Percentiles rank a stretch among this genome's conserved stretches.
Evolutionary conservation across 148 eudicot genomes (phyloP).

Genomic region (Euryodendron excelsum): DNA sequence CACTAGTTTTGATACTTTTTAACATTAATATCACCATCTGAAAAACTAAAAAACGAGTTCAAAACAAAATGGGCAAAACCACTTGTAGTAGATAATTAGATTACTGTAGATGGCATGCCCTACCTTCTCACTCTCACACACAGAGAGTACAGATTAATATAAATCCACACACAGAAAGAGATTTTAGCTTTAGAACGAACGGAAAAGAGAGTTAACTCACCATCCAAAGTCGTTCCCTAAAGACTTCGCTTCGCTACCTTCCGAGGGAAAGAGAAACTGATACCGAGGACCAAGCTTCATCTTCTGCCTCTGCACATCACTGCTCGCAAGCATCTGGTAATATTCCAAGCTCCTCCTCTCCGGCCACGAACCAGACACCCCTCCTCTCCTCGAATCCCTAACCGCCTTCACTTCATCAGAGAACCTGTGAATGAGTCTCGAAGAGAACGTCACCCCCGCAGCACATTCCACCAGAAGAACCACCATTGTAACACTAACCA

Average conservation of each 20-base stretch:
- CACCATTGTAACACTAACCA: neutral
- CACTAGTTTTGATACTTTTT: neutral
- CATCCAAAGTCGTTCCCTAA: conserved; percentile 92
- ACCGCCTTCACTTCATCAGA: conserved; percentile 58
- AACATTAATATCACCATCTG: neutral
- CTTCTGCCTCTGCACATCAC: conserved; percentile 69
- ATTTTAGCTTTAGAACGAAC: neutral
- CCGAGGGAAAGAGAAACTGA: conserved; percentile 56
- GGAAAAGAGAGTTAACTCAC: conserved; percentile 32
- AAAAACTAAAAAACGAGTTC: neutral
- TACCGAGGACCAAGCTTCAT: conserved; percentile 47
- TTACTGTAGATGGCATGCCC: too few relatives aligned
- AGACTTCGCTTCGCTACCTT: conserved; percentile 51
- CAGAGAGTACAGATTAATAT: neutral
- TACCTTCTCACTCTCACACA: neutral
- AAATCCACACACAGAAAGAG: neutral
- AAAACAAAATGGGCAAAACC: neutral
- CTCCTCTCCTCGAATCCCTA: conserved; percentile 26
- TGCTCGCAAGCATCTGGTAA: conserved; percentile 44
- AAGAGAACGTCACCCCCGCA: conserved; percentile 32
- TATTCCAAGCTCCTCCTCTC: conserved; percentile 54
- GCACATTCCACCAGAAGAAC: conserved; percentile 13
- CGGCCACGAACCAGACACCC: conserved; percentile 30
- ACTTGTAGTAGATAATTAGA: too few relatives aligned
- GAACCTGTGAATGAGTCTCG: conserved; percentile 67